These are phyloP conservation scores for Vigna unguiculata DNA, from an alignment of 306 rosid species.

Conservation along the genomic window DNA sequence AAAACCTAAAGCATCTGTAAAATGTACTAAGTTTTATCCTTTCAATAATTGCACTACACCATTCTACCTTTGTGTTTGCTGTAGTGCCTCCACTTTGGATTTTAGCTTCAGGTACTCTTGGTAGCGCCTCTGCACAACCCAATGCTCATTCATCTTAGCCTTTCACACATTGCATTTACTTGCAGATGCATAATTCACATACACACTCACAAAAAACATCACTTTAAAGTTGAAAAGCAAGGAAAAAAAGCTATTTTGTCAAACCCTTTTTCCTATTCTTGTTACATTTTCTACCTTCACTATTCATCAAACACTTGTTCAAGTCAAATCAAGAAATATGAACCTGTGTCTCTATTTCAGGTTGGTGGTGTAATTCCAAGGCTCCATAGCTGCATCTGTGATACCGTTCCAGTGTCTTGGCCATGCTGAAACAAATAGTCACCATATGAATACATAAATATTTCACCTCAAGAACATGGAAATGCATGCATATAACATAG, in stretches of 20 bases:
- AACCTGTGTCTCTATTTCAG: conserved; percentile 69
- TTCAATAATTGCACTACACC: not conserved
- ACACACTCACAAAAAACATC: not conserved
- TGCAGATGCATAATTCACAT: not conserved
- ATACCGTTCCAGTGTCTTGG: conserved; percentile 70
- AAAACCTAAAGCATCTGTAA: not conserved
- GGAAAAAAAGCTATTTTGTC: not conserved
- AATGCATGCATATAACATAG: not conserved
- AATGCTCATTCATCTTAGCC: not conserved
- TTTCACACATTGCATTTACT: not conserved
- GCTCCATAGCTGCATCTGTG: conserved; percentile 69
- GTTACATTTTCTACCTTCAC: not conserved
- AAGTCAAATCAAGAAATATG: not conserved
- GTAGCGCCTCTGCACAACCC: conserved; percentile 56
- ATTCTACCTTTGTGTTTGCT: conserved; percentile 71
- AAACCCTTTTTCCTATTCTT: not conserved
- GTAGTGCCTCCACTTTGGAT: conserved; percentile 68
- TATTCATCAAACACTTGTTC: not conserved
- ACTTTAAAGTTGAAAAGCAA: not conserved
- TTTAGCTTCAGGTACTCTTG: conserved; percentile 78
- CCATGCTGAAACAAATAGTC: conserved; percentile 59
- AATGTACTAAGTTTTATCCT: not conserved
- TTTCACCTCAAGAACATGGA: not conserved
- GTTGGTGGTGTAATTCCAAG: conserved; percentile 55
- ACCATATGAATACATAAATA: not conserved